phyloP scores from a whole-genome alignment of 73 alveolate genomes.

The Uronychia setigera region DNA sequence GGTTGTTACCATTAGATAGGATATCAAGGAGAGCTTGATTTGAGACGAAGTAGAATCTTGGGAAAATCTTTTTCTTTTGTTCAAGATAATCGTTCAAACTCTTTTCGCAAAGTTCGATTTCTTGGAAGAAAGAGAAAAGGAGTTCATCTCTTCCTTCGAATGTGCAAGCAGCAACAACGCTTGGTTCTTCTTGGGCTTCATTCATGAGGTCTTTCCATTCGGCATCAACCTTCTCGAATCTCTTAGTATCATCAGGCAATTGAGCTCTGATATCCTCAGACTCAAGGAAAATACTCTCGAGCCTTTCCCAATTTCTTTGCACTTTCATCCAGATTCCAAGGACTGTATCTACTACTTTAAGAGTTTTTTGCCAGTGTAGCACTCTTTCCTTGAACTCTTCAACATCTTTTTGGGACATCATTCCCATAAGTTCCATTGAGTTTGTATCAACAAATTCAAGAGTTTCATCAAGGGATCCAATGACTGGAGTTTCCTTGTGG shows the following conservation, averaged over 20 bases:
- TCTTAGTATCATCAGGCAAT: constrained; percentile 99
- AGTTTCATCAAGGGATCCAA: constrained; percentile 84
- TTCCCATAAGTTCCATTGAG: constrained; percentile 95
- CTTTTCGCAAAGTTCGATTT: constrained; percentile 98
- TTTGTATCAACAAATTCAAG: constrained; percentile 92
- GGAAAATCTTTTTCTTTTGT: constrained; percentile 97
- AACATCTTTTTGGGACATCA: constrained; percentile 89
- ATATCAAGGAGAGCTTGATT: constrained; percentile 98
- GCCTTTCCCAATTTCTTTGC: constrained; percentile 98
- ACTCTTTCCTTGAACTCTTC: constrained; percentile 89
- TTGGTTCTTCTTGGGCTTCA: constrained; percentile 90
- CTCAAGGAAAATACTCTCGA: constrained; percentile 98
- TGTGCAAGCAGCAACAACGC: constrained; percentile 89
- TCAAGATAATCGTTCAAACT: constrained; percentile 97
- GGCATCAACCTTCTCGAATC: constrained; percentile 96
- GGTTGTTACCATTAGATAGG: constrained; percentile 98
- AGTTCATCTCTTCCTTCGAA: constrained; percentile 93
- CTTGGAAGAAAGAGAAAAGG: constrained; percentile 82
- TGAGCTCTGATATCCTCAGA: constrained; percentile 99
- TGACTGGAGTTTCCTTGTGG: constrained; percentile 76
- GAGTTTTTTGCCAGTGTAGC: constrained; percentile 95
- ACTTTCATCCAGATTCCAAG: constrained; percentile 99
- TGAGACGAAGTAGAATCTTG: constrained; percentile 99
- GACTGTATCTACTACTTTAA: constrained; percentile 97
- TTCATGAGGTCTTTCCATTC: constrained; percentile 98